These are phyloP conservation scores for Neopestalotiopsis sp. DNA, from an alignment of 2,329 filamentous ascomycete genomes.

Conservation along the genomic window DNA sequence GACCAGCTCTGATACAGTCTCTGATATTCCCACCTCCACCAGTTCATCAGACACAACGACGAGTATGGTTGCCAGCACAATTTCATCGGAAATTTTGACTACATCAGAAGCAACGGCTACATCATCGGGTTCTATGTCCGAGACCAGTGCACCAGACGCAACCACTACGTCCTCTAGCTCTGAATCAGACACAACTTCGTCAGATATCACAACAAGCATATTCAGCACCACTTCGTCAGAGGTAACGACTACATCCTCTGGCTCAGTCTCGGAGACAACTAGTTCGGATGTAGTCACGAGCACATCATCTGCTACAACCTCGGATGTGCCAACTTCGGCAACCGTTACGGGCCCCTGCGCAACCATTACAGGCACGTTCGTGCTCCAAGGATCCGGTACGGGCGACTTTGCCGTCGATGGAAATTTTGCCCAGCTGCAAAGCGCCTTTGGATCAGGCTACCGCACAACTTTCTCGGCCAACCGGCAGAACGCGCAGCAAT, in stretches of 20 bases:
- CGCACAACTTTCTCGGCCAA: not conserved
- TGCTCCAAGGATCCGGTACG: not conserved
- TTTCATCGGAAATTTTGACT: not conserved
- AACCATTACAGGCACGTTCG: not conserved
- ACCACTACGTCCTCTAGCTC: not conserved
- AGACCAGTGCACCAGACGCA: not conserved
- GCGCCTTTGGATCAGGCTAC: not conserved
- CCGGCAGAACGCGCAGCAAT: constrained; percentile 12
- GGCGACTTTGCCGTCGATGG: constrained; percentile 5
- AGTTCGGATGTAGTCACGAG: not conserved
- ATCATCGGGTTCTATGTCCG: not conserved
- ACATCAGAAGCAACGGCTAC: not conserved
- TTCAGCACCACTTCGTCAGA: not conserved
- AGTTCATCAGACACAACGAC: not conserved
- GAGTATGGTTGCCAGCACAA: not conserved
- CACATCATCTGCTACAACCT: not conserved
- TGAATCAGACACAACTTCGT: not conserved
- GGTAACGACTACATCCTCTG: not conserved
- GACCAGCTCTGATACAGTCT: not conserved
- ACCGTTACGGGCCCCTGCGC: not conserved
- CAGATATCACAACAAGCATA: not conserved
- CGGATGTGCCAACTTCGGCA: not conserved
- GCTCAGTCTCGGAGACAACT: not conserved
- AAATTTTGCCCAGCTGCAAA: constrained; percentile 6
- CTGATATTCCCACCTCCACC: not conserved